Evolutionary conservation across 2,329 filamentous ascomycete genomes (phyloP), one percentile per base, ranked within the genome.

Genomic region (Neocatenulostroma microsporum): DNA sequence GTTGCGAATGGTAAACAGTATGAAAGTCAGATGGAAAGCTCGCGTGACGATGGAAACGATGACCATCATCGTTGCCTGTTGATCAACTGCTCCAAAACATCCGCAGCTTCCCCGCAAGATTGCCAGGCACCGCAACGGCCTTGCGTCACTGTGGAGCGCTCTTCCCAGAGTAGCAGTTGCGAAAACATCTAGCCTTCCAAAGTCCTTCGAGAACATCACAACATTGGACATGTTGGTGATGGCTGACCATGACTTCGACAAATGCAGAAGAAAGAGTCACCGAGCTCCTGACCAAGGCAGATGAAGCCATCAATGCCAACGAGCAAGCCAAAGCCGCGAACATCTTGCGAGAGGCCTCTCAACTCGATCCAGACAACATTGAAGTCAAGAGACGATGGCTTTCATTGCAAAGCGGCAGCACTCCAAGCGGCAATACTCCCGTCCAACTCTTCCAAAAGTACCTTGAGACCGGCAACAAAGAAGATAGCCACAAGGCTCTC

Each of bases 341-440:
- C 30, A 55, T 58, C n/a, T 49, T 70, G 37, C 57, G 62, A 30
- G 62, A 69, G 48, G 67, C 66, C 23, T 62, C 61, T 17, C 58
- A 60, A 28, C 55, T 70, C 25, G 61, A 63, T 34, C 60, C 64
- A 21, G 53, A 62, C 12, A 62, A 64, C 46, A 48, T 53, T 9
- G 48, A 55, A 15, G 56, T 70, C 40, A 64, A 62, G 44, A 55
- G 58, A 27, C 58, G 56, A 37, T 65, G 64, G 58, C 42, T 61
- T 17, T 43, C 49, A n/a, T 41, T 70, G 33, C 58, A 60, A 41
- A 52, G 60, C 41, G 36, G 36, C 11, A 49, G 52, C 7, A 15
- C 15, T 20, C 36, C 31, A 14, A 21, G 28, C 34, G 21, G 48
- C 42, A 43, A 49, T 43, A 44, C 41, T 2, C 27, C n/a, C n/a